phyloP scores from a whole-genome alignment of 495 filamentous ascomycete species.

The Annulohypoxylon nitens region DNA sequence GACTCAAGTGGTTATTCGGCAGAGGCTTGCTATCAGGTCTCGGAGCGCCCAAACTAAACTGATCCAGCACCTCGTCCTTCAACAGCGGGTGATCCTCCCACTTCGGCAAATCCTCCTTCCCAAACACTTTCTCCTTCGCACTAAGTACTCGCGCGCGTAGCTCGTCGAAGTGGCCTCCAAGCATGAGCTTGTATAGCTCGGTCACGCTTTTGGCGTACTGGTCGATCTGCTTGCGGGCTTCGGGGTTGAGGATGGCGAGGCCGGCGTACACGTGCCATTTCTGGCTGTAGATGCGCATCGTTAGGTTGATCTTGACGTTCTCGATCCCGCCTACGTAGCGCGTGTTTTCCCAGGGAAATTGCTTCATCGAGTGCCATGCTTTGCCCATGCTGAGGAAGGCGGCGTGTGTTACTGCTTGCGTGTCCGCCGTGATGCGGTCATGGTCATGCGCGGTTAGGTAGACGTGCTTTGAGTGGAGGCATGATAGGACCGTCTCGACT shows the following conservation, averaged over 20 bases:
- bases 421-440: constrained; percentile 97
- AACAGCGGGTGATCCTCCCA: constrained; percentile 76
- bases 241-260: constrained; percentile 94
- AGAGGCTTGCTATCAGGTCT: constrained; percentile 61
- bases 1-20: constrained; percentile 91
- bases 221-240: constrained; percentile 88
- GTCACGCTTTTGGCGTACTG: constrained; percentile 95
- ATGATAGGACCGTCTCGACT: constrained; percentile 83
- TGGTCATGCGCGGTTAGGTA: constrained; percentile 87
- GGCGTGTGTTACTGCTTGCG: constrained; percentile 96
- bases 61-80: constrained; percentile 85
- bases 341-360: constrained; percentile 95
- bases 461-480: constrained; percentile 84
- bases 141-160: constrained; percentile 81
- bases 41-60: constrained; percentile 78
- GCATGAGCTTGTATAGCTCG: constrained; percentile 95
- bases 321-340: constrained; percentile 97
- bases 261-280: constrained; percentile 99
- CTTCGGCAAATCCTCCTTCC: constrained; percentile 57
- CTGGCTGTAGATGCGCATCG: constrained; percentile 94
- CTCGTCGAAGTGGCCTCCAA: constrained; percentile 83
- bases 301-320: constrained; percentile 99
- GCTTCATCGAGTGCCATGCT: constrained; percentile 90
- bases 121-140: constrained; percentile 86
- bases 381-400: constrained; percentile 98